Evolutionary conservation across 176 grass and related monocot species (phyloP).

Genomic region (Eleusine indica): DNA sequence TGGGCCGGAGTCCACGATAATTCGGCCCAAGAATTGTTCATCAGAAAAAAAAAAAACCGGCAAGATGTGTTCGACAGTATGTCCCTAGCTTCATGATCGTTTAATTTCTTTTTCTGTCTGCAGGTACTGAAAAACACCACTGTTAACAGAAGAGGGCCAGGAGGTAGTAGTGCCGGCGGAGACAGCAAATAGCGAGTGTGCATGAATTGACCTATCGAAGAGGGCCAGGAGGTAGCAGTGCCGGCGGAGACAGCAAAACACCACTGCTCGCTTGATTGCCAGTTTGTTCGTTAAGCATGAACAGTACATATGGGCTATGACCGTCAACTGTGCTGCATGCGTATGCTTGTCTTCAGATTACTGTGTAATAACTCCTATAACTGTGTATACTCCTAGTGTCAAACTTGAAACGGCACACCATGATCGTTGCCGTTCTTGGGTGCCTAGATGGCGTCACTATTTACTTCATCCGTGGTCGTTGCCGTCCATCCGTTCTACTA

Average conservation of each 20-base stretch:
- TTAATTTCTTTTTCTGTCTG: slow-evolving; percentile 13
- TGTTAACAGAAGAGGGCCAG: slow-evolving; percentile 70
- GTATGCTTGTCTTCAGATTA: neutral
- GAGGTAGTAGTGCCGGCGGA: slow-evolving; percentile 53
- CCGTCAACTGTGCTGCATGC: neutral
- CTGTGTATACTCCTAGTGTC: neutral
- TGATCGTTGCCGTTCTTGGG: neutral
- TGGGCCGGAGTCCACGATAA: neutral
- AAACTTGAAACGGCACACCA: neutral
- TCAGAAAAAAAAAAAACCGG: neutral
- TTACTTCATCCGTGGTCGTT: neutral
- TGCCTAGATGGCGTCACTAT: neutral
- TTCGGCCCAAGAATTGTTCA: neutral
- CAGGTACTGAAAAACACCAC: slow-evolving; percentile 97
- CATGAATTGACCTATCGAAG: neutral
- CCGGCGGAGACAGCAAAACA: slow-evolving; percentile 54
- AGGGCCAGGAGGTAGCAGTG: slow-evolving; percentile 58
- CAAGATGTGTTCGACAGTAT: neutral
- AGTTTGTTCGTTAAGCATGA: neutral
- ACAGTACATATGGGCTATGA: neutral
- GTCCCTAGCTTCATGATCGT: neutral
- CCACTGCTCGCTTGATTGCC: neutral
- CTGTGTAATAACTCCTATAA: neutral
- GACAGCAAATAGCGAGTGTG: slow-evolving; percentile 46
- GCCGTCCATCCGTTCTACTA: neutral